A percentile compares a stretch with the other conserved stretches of the same genome.
Evolutionary conservation across 2,329 filamentous ascomycete genomes (phyloP).

Genomic region (Fusarium tupiense): DNA sequence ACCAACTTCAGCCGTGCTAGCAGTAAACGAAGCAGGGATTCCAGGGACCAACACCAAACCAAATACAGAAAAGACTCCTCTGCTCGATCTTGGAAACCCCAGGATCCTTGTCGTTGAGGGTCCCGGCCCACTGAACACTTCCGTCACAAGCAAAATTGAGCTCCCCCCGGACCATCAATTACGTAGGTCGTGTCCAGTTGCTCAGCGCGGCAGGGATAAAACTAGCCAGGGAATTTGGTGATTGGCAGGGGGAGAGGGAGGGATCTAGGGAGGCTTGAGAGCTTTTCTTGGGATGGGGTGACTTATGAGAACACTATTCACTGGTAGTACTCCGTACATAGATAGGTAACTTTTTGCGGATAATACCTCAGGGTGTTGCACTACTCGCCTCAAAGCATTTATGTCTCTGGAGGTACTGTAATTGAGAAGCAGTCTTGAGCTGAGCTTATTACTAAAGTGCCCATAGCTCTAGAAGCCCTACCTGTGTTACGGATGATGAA

Average conservation of each 20-base stretch:
- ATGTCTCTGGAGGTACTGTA: background rate
- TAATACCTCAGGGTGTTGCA: background rate
- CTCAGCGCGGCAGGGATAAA: constrained; percentile 38
- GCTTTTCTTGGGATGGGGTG: constrained; percentile 15
- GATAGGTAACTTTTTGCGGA: background rate
- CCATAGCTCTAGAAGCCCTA: background rate
- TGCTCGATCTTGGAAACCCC: constrained; percentile 32
- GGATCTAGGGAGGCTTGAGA: background rate
- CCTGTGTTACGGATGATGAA: constrained; percentile 18
- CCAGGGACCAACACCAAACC: constrained; percentile 11
- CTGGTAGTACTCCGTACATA: background rate
- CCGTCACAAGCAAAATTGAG: constrained; percentile 26
- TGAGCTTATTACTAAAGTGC: background rate
- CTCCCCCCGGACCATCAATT: constrained; percentile 38
- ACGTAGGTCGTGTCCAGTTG: constrained; percentile 32
- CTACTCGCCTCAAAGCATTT: background rate
- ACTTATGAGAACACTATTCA: constrained; percentile 1
- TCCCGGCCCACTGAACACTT: constrained; percentile 7
- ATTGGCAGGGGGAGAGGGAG: constrained; percentile 6
- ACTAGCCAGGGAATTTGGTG: constrained; percentile 9
- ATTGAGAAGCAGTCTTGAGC: background rate
- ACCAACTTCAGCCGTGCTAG: constrained; percentile 16
- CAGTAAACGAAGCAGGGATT: constrained; percentile 27
- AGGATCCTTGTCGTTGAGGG: constrained; percentile 15
- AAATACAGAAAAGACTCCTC: constrained; percentile 17